These are phyloP conservation scores for Solanum pimpinellifolium DNA, from an alignment of 257 asterid genomes.

Conservation along the genomic window DNA sequence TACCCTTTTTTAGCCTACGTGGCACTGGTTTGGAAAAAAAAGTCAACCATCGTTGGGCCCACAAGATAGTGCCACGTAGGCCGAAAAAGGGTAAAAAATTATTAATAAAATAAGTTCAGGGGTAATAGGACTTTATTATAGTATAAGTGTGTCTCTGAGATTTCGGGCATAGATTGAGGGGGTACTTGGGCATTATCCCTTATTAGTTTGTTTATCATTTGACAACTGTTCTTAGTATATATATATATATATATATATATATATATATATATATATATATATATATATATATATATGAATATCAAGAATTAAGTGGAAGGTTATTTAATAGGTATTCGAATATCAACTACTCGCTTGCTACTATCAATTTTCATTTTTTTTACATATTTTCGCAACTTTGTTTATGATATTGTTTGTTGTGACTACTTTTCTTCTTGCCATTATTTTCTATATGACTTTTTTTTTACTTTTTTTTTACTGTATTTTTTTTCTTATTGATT, in stretches of 20 bases:
- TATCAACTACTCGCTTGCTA: neutral
- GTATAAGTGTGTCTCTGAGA: no score
- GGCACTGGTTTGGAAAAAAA: no score
- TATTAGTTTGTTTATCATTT: neutral
- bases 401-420: neutral
- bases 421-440: neutral
- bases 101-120: no score
- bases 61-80: no score
- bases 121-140: no score
- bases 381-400: neutral
- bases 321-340: neutral
- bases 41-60: no score
- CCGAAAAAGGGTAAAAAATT: no score
- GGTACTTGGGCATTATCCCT: neutral
- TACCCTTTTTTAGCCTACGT: no score
- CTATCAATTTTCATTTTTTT: neutral
- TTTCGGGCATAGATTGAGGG: no score
- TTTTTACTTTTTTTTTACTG: neutral
- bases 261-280: no score
- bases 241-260: no score
- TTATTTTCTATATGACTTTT: neutral
- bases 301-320: neutral
- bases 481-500: neutral
- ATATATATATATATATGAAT: neutral
- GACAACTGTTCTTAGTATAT: neutral